Percentiles rank a stretch among this genome's conserved stretches.
Conservation (phyloP, 2,329 filamentous ascomycete genomes). For the Hymenoscyphus repandus region DNA sequence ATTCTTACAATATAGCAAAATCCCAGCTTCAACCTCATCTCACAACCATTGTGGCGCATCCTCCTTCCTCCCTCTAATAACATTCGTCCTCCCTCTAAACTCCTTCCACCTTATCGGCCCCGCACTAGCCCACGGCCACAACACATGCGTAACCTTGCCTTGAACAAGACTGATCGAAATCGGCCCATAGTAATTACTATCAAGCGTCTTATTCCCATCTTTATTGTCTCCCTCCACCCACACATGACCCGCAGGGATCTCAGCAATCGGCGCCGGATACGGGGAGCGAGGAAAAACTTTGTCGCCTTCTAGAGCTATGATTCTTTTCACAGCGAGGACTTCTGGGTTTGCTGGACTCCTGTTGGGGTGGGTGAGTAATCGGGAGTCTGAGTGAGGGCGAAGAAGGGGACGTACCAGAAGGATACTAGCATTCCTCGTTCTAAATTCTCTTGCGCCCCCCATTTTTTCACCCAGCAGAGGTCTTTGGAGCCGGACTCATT, state of each 20-base stretch:
- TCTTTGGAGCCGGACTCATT: constrained; percentile 51
- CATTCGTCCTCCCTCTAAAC: constrained; percentile 35
- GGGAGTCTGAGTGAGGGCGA: background rate
- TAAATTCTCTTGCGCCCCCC: constrained; percentile 51
- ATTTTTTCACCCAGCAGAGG: constrained; percentile 54
- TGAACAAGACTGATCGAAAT: constrained; percentile 70
- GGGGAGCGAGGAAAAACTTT: constrained; percentile 60
- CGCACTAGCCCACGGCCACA: constrained; percentile 62
- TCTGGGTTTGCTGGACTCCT: constrained; percentile 70
- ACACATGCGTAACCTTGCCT: constrained; percentile 66
- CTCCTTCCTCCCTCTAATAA: constrained; percentile 32
- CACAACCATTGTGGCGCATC: constrained; percentile 12
- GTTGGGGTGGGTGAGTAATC: background rate
- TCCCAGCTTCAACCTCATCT: background rate
- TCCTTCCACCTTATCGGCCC: constrained; percentile 56
- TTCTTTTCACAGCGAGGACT: constrained; percentile 69
- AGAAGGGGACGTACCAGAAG: constrained; percentile 47
- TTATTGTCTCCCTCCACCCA: constrained; percentile 84
- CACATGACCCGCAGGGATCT: constrained; percentile 76
- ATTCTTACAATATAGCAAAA: too few species aligned
- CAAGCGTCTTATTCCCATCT: constrained; percentile 60
- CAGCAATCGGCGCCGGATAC: constrained; percentile 50
- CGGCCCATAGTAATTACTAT: constrained; percentile 89
- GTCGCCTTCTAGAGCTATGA: constrained; percentile 79
- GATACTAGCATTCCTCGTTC: constrained; percentile 71